Evolutionary conservation across 1,284 basidiomycete genomes (phyloP), one percentile per base, ranked within the genome.

Genomic region (Boletus hoseneyae): DNA sequence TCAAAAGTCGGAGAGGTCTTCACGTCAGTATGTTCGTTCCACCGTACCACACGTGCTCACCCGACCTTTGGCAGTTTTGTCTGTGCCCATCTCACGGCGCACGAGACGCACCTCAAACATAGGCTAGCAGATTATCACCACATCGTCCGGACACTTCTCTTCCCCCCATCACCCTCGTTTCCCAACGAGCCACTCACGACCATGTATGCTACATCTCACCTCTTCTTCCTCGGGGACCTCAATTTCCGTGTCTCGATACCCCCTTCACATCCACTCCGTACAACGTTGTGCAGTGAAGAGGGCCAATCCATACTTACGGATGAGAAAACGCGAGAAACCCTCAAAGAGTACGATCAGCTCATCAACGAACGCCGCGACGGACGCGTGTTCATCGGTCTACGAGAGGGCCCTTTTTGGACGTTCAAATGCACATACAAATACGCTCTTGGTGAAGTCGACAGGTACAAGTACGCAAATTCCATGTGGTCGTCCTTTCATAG

Each of bases 351-450:
- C 57, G 94, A 97, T 63, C 89, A 95, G 57, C 76, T 97, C 32
- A 65, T 75, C 13, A 64, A 76, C 9, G 87, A 90, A 61, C 81
- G 78, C 56, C 68, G 73, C 23, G 82, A 80, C 48, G 80, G 83
- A 21, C 78, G 74, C 27, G 77, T 82, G 7, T 86, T 93, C 57
- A 74, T 84, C 40, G 83, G 87, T 21, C 70, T 97, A 37, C 75
- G 78, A 29, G 94, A 97, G 69, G 91, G 86, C 16, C 82, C 87
- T 27, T 87, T 97, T 63, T 87, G 86, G 78, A 74, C 74, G 51
- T 97, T 96, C 74, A 86, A 90, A 70, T 73, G 91, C 60, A 94
- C 87, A 37, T 97, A 96, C 67, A 97, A 97, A 69, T 93, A 90
- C 60, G 64, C 77, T 40, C 74, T 90, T 5, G 91, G 91, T 8